Conservation (phyloP, 1,284 basidiomycete species). For the Mycosarcoma maydis region DNA sequence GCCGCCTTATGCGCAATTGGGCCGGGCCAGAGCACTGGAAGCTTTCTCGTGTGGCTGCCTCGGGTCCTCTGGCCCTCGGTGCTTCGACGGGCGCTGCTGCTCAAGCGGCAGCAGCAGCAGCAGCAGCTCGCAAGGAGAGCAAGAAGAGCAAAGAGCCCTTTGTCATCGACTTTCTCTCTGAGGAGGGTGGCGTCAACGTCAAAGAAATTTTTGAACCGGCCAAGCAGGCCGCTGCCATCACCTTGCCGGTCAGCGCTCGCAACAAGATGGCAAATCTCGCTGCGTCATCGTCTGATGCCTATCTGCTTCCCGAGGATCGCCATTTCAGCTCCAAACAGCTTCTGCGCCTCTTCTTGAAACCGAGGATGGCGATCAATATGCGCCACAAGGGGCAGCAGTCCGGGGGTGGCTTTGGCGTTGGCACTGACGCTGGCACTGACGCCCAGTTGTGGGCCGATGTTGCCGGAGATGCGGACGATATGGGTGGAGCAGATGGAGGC, state of each 20-base stretch:
- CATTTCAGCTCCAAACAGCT: constrained; percentile 92
- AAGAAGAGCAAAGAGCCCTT: constrained; percentile 75
- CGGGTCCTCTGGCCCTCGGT: constrained; percentile 33
- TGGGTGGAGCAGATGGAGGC: constrained; percentile 29
- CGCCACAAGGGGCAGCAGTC: constrained; percentile 80
- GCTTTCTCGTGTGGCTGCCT: constrained; percentile 68
- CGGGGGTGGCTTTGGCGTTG: constrained; percentile 76
- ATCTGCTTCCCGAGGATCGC: constrained; percentile 93
- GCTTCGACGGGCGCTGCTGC: constrained; percentile 21
- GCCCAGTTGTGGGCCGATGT: constrained; percentile 95
- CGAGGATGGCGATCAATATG: constrained; percentile 60
- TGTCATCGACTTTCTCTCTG: constrained; percentile 83
- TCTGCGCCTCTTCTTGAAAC: constrained; percentile 91
- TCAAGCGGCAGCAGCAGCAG: constrained; percentile 12
- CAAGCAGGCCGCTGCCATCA: constrained; percentile 65
- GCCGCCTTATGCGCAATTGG: constrained; percentile 90
- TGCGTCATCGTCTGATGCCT: constrained; percentile 68
- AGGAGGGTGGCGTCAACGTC: constrained; percentile 72
- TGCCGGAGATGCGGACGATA: constrained; percentile 68
- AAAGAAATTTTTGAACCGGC: constrained; percentile 79
- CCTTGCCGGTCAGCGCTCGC: constrained; percentile 67
- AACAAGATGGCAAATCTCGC: constrained; percentile 67
- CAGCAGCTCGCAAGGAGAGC: constrained; percentile 30
- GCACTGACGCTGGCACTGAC: too few species aligned
- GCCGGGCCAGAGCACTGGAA: constrained; percentile 99